phyloP scores from a whole-genome alignment of 495 filamentous ascomycete species.

The Immersiella caudata region DNA sequence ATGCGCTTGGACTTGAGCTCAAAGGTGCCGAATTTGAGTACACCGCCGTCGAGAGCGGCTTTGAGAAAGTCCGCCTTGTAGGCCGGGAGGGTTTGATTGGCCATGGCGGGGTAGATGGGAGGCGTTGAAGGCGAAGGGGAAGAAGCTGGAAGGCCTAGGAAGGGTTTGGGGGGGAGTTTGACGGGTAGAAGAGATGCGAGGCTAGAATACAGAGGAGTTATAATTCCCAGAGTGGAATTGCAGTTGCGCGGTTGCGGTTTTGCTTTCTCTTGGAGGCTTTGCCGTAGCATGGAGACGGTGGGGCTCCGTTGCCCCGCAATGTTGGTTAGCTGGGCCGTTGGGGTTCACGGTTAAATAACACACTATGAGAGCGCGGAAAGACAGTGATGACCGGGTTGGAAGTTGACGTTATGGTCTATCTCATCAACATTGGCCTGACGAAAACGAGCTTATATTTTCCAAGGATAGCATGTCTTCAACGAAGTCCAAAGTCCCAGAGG shows the following conservation, averaged over 20 bases:
- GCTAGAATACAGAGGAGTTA: not conserved
- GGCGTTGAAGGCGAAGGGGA: not conserved
- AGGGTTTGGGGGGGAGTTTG: too few relatives aligned
- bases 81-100: slow-evolving; percentile 18
- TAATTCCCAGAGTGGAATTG: not conserved
- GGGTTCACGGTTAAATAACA: too few relatives aligned
- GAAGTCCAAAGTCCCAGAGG: too few relatives aligned
- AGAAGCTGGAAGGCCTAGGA: too few relatives aligned
- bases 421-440: too few relatives aligned
- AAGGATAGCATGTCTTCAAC: too few relatives aligned
- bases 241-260: not conserved
- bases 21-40: slow-evolving; percentile 87
- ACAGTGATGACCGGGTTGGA: too few relatives aligned
- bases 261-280: not conserved
- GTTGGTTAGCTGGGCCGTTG: not conserved
- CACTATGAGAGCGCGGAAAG: too few relatives aligned
- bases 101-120: not conserved
- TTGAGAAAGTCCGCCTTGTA: slow-evolving; percentile 70
- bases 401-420: too few relatives aligned
- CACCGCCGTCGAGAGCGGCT: slow-evolving; percentile 68
- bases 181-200: too few relatives aligned
- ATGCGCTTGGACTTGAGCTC: slow-evolving; percentile 87
- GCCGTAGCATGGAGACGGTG: not conserved
- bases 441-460: too few relatives aligned
- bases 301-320: not conserved